Evolutionary conservation across 2,329 filamentous ascomycete species (phyloP).

Genomic region (Dactylellina sp.): DNA sequence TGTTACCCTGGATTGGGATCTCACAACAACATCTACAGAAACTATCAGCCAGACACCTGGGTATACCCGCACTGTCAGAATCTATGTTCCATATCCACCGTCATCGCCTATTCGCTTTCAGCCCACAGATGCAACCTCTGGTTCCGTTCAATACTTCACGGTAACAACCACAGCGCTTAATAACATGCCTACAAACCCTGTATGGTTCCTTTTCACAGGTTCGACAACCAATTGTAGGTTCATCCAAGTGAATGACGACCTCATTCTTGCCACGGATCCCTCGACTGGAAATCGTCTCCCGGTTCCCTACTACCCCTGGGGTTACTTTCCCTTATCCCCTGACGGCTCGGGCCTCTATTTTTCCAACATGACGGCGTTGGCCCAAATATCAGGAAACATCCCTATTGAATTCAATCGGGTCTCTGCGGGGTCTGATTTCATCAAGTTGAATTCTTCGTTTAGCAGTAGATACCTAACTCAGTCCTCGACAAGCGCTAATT

Average conservation of each 20-base stretch:
- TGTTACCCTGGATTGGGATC: slow-evolving; percentile 23
- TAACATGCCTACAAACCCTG: neutral
- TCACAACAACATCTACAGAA: slow-evolving; percentile 16
- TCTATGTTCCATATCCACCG: slow-evolving; percentile 28
- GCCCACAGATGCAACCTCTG: slow-evolving; percentile 21
- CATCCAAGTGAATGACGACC: slow-evolving; percentile 26
- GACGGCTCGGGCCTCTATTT: slow-evolving; percentile 14
- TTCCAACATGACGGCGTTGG: neutral
- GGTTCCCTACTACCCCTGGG: slow-evolving; percentile 9
- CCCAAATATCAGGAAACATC: neutral
- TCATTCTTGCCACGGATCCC: slow-evolving; percentile 46
- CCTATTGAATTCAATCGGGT: slow-evolving; percentile 10
- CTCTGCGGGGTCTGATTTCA: neutral
- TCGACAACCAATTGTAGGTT: slow-evolving; percentile 26
- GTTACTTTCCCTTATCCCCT: slow-evolving; percentile 11
- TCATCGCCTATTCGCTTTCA: slow-evolving; percentile 34
- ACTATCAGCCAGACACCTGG: slow-evolving; percentile 23
- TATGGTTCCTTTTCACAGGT: slow-evolving; percentile 15
- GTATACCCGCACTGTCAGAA: slow-evolving; percentile 29
- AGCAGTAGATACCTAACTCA: neutral
- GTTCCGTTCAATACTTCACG: slow-evolving; percentile 25
- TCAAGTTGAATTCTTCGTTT: slow-evolving; percentile 15
- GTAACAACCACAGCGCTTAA: slow-evolving; percentile 8
- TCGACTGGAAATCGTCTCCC: slow-evolving; percentile 28
- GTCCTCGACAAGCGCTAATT: neutral